Percentiles rank a stretch among this genome's conserved stretches.
Conservation (phyloP, 2,329 filamentous ascomycete genomes). For the Colletotrichum kahawae region DNA sequence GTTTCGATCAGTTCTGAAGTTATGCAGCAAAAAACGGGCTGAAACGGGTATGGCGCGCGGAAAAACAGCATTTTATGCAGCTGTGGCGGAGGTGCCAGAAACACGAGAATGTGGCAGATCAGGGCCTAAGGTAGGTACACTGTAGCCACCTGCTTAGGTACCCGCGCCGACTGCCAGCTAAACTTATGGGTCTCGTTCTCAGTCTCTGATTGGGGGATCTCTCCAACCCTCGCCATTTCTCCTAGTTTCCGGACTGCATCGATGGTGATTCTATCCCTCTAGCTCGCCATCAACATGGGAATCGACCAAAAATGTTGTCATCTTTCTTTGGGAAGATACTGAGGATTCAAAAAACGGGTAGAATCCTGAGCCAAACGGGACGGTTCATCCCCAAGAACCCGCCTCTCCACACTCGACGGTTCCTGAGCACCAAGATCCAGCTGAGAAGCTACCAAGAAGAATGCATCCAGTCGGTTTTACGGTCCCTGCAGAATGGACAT, state of each 20-base stretch:
- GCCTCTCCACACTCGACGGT: not conserved
- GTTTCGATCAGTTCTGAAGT: no score
- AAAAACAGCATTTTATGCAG: no score
- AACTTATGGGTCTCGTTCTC: not conserved
- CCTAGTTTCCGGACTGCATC: not conserved
- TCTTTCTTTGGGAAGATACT: not conserved
- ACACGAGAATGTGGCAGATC: no score
- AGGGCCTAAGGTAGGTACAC: no score
- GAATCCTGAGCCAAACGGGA: not conserved
- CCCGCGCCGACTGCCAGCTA: not conserved
- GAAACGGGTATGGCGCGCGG: no score
- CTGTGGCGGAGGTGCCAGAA: no score
- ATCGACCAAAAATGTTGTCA: not conserved
- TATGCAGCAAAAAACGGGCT: no score
- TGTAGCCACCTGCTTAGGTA: not conserved
- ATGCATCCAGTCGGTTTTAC: conserved; percentile 82
- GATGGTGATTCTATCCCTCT: not conserved
- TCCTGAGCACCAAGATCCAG: conserved; percentile 45
- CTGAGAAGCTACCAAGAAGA: conserved; percentile 90
- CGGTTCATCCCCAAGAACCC: not conserved
- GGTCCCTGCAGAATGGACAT: conserved; percentile 71
- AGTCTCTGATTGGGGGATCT: not conserved
- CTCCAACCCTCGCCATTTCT: not conserved
- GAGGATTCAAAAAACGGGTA: not conserved
- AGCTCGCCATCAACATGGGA: not conserved